Conservation (phyloP, 2,329 filamentous ascomycete species). For the Helicocarpus griseus region DNA sequence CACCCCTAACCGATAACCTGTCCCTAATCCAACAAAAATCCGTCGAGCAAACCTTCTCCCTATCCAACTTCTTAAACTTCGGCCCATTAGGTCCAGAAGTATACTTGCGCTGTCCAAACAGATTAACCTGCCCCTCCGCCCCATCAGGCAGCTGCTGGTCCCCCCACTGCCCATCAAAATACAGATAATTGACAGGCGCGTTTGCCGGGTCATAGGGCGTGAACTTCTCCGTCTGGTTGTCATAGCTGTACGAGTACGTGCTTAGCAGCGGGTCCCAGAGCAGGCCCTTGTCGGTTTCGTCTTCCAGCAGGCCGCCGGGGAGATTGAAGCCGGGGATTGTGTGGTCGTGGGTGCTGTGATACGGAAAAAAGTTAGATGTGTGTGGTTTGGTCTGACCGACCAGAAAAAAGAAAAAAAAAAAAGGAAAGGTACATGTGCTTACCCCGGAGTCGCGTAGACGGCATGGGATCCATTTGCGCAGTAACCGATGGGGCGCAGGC, state of each 20-base stretch:
- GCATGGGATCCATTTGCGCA: conserved; percentile 54
- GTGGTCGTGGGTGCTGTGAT: conserved; percentile 54
- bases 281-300: conserved; percentile 45
- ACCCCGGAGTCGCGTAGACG: conserved; percentile 50
- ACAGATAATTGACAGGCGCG: conserved; percentile 45
- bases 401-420: background rate
- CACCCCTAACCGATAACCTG: conserved; percentile 15
- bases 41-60: conserved; percentile 49
- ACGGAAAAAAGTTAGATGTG: no score
- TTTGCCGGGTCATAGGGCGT: conserved; percentile 36
- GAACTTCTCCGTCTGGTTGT: conserved; percentile 34
- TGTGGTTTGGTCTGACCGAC: no score
- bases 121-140: conserved; percentile 30
- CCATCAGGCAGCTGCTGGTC: conserved; percentile 47
- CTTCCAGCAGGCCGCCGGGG: conserved; percentile 42
- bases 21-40: conserved; percentile 35
- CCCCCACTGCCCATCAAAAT: conserved; percentile 53
- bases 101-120: conserved; percentile 48
- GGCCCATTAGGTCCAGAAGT: conserved; percentile 52
- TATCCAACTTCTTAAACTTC: conserved; percentile 47
- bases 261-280: conserved; percentile 52
- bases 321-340: conserved; percentile 52
- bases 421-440: background rate
- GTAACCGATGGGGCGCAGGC: conserved; percentile 47
- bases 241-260: conserved; percentile 48